Conservation (phyloP, 163 green algal genomes). For the Volvox carteri region DNA sequence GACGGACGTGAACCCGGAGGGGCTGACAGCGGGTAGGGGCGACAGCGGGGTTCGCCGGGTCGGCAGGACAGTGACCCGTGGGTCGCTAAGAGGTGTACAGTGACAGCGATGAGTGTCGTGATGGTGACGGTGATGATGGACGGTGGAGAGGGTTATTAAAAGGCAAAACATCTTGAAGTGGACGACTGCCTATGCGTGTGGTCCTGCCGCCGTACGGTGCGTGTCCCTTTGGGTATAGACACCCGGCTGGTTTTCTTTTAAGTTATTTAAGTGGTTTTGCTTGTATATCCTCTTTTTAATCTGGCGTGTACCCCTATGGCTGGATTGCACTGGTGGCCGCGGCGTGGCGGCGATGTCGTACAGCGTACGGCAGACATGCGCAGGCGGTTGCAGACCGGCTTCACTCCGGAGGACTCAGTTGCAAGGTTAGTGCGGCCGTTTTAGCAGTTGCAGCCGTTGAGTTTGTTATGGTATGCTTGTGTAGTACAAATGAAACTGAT, state of each 20-base stretch:
- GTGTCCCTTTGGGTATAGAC: too few species aligned
- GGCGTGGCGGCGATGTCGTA: neutral
- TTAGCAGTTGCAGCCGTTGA: neutral
- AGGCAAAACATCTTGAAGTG: too few species aligned
- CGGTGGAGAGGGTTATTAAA: too few species aligned
- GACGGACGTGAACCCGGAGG: slow-evolving; percentile 97
- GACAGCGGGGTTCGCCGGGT: too few species aligned
- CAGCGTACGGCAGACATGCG: slow-evolving; percentile 90
- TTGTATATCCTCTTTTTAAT: too few species aligned
- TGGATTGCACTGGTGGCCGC: neutral
- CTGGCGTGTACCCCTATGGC: too few species aligned
- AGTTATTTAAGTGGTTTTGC: too few species aligned
- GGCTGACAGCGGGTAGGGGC: slow-evolving; percentile 87
- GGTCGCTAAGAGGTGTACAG: neutral
- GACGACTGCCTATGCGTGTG: too few species aligned
- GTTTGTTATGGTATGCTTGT: neutral
- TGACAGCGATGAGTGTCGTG: too few species aligned
- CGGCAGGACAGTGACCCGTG: neutral
- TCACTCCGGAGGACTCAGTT: slow-evolving; percentile 83
- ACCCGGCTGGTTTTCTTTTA: too few species aligned
- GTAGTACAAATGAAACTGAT: neutral
- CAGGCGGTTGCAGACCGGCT: slow-evolving; percentile 87
- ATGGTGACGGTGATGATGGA: too few species aligned
- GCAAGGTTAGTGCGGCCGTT: slow-evolving; percentile 77
- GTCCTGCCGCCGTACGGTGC: too few species aligned